These are phyloP conservation scores for Secale cereale DNA, from an alignment of 176 grass and related monocot species.

Conservation along the genomic window DNA sequence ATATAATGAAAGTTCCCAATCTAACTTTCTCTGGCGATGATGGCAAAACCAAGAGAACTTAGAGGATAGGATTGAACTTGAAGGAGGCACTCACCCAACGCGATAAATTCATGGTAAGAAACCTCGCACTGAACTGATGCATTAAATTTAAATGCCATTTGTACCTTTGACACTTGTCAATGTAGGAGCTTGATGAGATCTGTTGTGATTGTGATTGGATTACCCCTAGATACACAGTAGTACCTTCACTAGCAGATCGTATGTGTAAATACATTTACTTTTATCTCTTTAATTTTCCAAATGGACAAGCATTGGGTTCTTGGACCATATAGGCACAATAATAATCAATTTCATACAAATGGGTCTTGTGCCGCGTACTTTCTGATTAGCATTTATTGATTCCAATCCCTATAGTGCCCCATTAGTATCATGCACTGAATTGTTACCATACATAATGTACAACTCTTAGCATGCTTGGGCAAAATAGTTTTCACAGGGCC, in stretches of 20 bases:
- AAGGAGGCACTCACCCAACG: slow-evolving; percentile 22
- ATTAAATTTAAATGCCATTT: background rate
- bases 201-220: slow-evolving; percentile 40
- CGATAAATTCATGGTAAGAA: slow-evolving; percentile 43
- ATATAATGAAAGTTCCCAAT: background rate
- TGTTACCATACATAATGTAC: too few relatives aligned
- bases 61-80: slow-evolving; percentile 36
- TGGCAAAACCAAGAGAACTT: slow-evolving; percentile 10
- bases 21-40: slow-evolving; percentile 19
- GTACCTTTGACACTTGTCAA: background rate
- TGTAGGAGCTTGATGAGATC: slow-evolving; percentile 49
- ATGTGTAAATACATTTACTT: slow-evolving; percentile 4
- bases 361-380: background rate
- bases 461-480: too few relatives aligned
- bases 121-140: background rate
- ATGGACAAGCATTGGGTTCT: background rate
- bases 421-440: background rate
- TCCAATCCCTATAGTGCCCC: background rate
- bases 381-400: background rate
- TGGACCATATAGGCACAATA: background rate
- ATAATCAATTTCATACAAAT: background rate
- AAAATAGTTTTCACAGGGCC: background rate
- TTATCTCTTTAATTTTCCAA: background rate
- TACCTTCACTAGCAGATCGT: slow-evolving; percentile 40
- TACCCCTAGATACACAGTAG: slow-evolving; percentile 43